These are phyloP conservation scores for Teunomyces atbi DNA, from an alignment of 805 yeast species.

Conservation along the genomic window DNA sequence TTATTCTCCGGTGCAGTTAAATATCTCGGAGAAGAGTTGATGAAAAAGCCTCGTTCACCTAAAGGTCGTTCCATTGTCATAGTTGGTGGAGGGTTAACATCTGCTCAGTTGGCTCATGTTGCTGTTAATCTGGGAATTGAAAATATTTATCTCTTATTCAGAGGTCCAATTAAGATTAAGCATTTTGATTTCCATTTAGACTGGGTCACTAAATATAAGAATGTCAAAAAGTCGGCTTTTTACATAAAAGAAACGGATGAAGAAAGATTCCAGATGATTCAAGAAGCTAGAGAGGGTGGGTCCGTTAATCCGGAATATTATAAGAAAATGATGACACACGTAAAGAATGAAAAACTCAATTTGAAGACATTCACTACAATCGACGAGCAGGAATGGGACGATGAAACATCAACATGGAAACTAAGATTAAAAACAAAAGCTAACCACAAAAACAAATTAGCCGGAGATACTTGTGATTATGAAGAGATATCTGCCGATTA, in stretches of 20 bases:
- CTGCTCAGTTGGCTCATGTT: constrained; percentile 45
- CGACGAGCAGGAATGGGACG: constrained; percentile 23
- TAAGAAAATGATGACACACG: constrained; percentile 28
- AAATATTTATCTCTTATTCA: constrained; percentile 31
- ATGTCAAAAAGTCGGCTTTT: constrained; percentile 42
- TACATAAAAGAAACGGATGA: constrained; percentile 43
- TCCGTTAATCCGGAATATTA: constrained; percentile 46
- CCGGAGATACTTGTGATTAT: constrained; percentile 4
- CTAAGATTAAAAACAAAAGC: constrained; percentile 11
- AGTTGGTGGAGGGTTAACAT: constrained; percentile 48
- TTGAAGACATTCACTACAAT: constrained; percentile 30
- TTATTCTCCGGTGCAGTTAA: constrained; percentile 24
- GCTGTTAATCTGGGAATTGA: constrained; percentile 29
- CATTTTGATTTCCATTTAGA: constrained; percentile 49
- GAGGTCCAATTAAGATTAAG: constrained; percentile 41
- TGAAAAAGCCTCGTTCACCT: constrained; percentile 8
- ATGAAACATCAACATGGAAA: constrained; percentile 23
- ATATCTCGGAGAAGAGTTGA: constrained; percentile 20
- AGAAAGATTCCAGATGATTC: constrained; percentile 40
- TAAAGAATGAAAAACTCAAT: constrained; percentile 27
- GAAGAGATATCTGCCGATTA: constrained; percentile 24
- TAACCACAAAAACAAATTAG: constrained; percentile 6
- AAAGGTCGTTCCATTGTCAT: constrained; percentile 23
- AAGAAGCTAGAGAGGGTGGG: constrained; percentile 45
- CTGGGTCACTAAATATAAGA: constrained; percentile 50